Evolutionary conservation across 306 rosid genomes (phyloP), one percentile per base, ranked within the genome.

Genomic region (Prunus mume): DNA sequence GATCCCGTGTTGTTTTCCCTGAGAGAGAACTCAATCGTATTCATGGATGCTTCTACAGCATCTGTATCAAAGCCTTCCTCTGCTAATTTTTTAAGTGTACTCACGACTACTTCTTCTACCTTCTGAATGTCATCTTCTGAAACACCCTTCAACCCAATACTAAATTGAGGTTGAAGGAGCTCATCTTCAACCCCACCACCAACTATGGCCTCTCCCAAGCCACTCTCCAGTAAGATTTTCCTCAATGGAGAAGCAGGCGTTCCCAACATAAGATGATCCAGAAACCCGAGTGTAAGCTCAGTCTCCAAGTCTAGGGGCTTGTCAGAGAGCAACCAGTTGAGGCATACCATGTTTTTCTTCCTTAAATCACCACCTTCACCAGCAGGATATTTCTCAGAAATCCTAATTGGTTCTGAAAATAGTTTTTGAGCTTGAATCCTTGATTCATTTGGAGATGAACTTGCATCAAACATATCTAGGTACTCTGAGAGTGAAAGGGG

Each of bases 1-100:
- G 99, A 95, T 72, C 99, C 99, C 5, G 96, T 95, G 84, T 95
- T 95, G 88, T 95, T 95, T 86, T 95, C 99, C 83, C 97, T 87
- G 32, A 95, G 93, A 79, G 98, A 92, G 86, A 95, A 95, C 80
- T 95, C 99, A 87, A 95, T 95, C 18, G 99, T 95, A 84, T 95
- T 95, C 99, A 92, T 92, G 79, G 98, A 95, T 80, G 99, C 99
- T 88, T 95, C 99, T 71, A 95, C 90, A 24, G 98, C 93, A 77
- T 87, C 92, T 56, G 86, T 80, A 69, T 95, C 97, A 66, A 95
- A 95, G 71, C 99, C 97, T 80, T 95, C 96, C 74, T 95, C 90
- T 5, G 85, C 91, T 82, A 95, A 80, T 72, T 92, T 95, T 78
- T 79, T 65, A 65, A 95, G 85, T 3, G 98, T 89, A 78, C 45